These are phyloP conservation scores for Macaranga tanarius DNA, from an alignment of 441 rosid genomes.

Conservation along the genomic window DNA sequence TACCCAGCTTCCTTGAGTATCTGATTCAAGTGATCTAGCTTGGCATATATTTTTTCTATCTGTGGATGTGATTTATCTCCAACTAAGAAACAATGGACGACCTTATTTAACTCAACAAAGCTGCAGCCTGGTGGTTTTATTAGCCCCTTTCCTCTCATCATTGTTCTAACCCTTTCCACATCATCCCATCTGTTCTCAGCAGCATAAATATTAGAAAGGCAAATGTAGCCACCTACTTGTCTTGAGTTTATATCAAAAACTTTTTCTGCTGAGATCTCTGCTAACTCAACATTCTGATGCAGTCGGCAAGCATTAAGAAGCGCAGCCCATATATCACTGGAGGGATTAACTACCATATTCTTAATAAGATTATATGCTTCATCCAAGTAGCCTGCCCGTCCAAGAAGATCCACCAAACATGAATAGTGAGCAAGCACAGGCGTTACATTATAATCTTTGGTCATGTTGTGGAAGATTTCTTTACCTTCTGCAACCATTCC, in stretches of 20 bases:
- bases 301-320: slow-evolving; percentile 35
- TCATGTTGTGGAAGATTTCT: slow-evolving; percentile 29
- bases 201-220: slow-evolving; percentile 32
- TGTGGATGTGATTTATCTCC: slow-evolving; percentile 32
- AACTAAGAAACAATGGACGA: slow-evolving; percentile 25
- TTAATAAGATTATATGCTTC: slow-evolving; percentile 34
- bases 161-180: slow-evolving; percentile 31
- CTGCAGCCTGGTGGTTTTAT: slow-evolving; percentile 31
- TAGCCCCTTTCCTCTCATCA: slow-evolving; percentile 27
- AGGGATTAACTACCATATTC: slow-evolving; percentile 24
- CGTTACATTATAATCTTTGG: slow-evolving; percentile 18
- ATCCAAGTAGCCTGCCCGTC: slow-evolving; percentile 36
- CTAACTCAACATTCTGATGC: slow-evolving; percentile 32
- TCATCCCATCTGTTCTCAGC: slow-evolving; percentile 37
- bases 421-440: slow-evolving; percentile 35
- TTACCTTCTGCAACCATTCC: slow-evolving; percentile 36
- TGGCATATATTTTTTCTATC: slow-evolving; percentile 17
- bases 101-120: slow-evolving; percentile 29
- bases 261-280: slow-evolving; percentile 27
- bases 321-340: slow-evolving; percentile 35
- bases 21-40: slow-evolving; percentile 22
- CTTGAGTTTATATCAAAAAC: slow-evolving; percentile 15
- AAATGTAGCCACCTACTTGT: slow-evolving; percentile 28
- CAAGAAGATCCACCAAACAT: slow-evolving; percentile 41
- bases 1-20: slow-evolving; percentile 21